Base-by-base conservation (phyloP, 2,329 filamentous ascomycete species). In the Didymella exigua region DNA sequence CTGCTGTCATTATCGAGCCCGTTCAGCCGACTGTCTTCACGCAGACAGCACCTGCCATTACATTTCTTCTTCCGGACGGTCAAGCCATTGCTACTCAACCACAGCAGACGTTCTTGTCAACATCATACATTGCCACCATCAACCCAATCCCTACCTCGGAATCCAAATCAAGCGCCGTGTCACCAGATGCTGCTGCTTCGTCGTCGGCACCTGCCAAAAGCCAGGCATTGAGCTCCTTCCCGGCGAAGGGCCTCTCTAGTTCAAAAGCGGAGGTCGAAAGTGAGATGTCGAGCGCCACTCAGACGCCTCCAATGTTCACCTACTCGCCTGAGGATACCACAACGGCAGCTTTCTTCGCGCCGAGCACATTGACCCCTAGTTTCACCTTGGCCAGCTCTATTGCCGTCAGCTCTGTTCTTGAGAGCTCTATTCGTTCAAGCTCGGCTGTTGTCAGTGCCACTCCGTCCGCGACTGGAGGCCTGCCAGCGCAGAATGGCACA, bases 1-100 rank as follows among this genome's bases (percentile, higher is more conserved):
- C 72, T 41, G 71, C 68, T 49, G 54, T 75, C 6, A 56, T 73
- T 8, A 66, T 75, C 27, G 62, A 71, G 24, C 74, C 74, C 1
- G 65, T 75, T 3, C 60, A 67, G 30, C 64, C 52, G 3, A 68
- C 69, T 1, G 50, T 74, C 24, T 63, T 70, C 42, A 70, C 66
- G 11, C 54, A 56, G 5, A 64, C 66, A 36, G 51, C 60, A 54
- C 50, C 71, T 16, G 69, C 63, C 14, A 64, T 75, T 34, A 76
- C 71, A 3, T 75, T 75, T 41, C 50, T 66, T 11, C 56, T 72
- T 38, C 67, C 67, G 0, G 56, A 70, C 29, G 71, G 72, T 13
- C 54, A 66, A 27, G 72, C 70, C n/a, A 38, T 72, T n/a, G 63
- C 58, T 3, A 75, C 72, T 10, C 61, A 68, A 44, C 54, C 67